Evolutionary conservation across 305 asterid genomes (phyloP).

Genomic region (Ilex paraguariensis): DNA sequence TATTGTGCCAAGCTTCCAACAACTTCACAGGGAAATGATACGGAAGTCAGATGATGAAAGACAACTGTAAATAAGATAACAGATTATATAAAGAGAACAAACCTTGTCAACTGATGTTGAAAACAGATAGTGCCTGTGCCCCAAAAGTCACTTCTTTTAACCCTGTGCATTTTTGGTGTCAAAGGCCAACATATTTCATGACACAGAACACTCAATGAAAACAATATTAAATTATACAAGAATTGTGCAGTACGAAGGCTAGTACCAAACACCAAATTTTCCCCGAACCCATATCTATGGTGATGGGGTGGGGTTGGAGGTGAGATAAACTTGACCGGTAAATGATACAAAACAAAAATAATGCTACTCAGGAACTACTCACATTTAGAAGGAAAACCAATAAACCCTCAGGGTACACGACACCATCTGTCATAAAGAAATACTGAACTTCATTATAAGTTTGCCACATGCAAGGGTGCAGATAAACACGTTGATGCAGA

Average conservation of each 20-base stretch:
- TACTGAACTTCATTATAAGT: slow-evolving; percentile 96
- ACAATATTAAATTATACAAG: not conserved
- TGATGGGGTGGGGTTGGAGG: too few relatives aligned
- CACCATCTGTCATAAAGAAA: slow-evolving; percentile 91
- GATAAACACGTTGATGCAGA: slow-evolving; percentile 8
- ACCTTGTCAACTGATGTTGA: slow-evolving; percentile 96
- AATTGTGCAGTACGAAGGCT: not conserved
- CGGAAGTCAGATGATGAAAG: slow-evolving; percentile 19
- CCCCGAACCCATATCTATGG: too few relatives aligned
- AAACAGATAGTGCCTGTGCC: slow-evolving; percentile 79
- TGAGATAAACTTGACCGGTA: not conserved
- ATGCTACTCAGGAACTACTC: slow-evolving; percentile 32
- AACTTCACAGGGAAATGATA: slow-evolving; percentile 47
- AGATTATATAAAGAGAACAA: too few relatives aligned
- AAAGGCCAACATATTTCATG: slow-evolving; percentile 13
- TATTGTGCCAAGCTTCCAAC: slow-evolving; percentile 92
- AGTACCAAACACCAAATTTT: too few relatives aligned
- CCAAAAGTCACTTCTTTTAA: slow-evolving; percentile 88
- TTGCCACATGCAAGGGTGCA: slow-evolving; percentile 51
- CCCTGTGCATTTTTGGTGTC: slow-evolving; percentile 85
- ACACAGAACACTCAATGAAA: slow-evolving; percentile 6
- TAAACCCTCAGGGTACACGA: slow-evolving; percentile 86
- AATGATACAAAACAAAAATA: not conserved
- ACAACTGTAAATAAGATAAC: too few relatives aligned
- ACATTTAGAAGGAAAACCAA: slow-evolving; percentile 86